A percentile compares a stretch with the other conserved stretches of the same genome.
phyloP scores from a whole-genome alignment of 78 protist genomes.

The Dictyostelium discoideum region DNA sequence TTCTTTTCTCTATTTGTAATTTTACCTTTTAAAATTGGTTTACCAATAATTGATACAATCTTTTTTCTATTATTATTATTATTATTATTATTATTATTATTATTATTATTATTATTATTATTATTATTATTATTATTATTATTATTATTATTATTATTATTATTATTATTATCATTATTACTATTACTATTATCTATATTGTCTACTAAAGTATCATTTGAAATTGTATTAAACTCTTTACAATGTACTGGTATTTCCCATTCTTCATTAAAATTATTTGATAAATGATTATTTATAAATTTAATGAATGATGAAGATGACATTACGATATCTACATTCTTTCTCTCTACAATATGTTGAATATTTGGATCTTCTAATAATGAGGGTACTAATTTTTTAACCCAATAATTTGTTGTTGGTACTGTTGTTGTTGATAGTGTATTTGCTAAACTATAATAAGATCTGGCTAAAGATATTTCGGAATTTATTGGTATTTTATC shows the following conservation, averaged over 20 bases:
- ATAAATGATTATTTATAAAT: slow-evolving; percentile 45
- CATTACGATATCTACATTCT: slow-evolving; percentile 56
- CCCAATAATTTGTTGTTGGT: neutral
- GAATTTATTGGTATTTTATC: slow-evolving; percentile 10
- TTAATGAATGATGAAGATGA: slow-evolving; percentile 66
- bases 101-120: too few relatives aligned
- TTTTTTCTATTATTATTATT: neutral
- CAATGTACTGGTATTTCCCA: slow-evolving; percentile 49
- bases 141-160: too few relatives aligned
- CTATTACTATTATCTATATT: too few relatives aligned
- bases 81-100: too few relatives aligned
- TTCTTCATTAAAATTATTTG: slow-evolving; percentile 15
- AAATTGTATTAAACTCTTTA: slow-evolving; percentile 2
- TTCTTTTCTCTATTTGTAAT: slow-evolving; percentile 69
- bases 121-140: too few relatives aligned
- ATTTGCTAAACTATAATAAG: neutral
- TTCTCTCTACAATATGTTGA: slow-evolving; percentile 15
- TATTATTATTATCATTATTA: too few relatives aligned
- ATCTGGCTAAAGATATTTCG: neutral
- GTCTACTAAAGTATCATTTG: neutral
- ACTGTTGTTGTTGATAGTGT: neutral
- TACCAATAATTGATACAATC: slow-evolving; percentile 47
- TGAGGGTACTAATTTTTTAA: slow-evolving; percentile 21
- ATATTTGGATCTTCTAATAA: slow-evolving; percentile 46
- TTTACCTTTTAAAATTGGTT: slow-evolving; percentile 50